Conservation (phyloP, 306 rosid species). For the Fragaria ananassa region DNA sequence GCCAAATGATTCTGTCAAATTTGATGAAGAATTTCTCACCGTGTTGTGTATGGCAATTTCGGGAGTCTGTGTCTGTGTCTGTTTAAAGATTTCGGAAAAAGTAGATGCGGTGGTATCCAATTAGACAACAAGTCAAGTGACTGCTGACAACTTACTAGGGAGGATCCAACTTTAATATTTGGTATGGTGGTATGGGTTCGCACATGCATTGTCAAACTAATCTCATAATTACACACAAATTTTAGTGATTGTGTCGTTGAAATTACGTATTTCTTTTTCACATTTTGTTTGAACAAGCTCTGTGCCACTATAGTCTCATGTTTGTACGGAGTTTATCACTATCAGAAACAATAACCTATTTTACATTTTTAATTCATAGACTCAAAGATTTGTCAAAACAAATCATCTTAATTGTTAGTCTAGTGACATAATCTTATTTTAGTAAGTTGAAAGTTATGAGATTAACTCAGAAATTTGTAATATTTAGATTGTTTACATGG, state of each 20-base stretch:
- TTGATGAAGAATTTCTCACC: not conserved
- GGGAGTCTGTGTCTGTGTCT: no score
- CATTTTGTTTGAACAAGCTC: not conserved
- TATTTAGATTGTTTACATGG: no score
- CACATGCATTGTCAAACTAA: not conserved
- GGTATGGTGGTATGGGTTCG: not conserved
- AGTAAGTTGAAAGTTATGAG: no score
- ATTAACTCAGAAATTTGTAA: no score
- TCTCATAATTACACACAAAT: not conserved
- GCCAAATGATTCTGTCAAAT: not conserved
- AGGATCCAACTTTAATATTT: not conserved
- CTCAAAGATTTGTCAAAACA: no score
- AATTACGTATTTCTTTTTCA: not conserved
- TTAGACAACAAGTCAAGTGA: not conserved
- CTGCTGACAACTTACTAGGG: not conserved
- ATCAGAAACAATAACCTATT: no score
- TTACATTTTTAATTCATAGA: no score
- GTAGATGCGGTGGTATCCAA: not conserved
- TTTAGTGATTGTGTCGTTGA: not conserved
- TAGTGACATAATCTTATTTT: no score
- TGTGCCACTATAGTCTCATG: no score
- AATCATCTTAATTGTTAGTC: no score
- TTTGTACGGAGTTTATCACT: no score
- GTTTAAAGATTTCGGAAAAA: not conserved
- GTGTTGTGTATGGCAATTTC: not conserved